Evolutionary conservation across 306 rosid species (phyloP).

Genomic region (Senna tora): DNA sequence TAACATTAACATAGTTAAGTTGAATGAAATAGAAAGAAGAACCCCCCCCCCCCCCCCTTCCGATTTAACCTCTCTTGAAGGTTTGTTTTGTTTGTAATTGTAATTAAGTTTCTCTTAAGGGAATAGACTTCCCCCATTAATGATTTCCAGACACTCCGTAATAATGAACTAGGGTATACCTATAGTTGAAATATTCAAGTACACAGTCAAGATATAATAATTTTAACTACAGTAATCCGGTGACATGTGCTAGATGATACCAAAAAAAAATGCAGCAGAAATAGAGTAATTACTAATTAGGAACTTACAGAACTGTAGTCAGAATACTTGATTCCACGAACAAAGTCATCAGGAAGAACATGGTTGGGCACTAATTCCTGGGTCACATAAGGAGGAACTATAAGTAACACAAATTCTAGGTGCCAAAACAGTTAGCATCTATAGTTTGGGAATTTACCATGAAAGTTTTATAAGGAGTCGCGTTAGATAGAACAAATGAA

Average conservation of each 20-base stretch:
- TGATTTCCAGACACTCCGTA: conserved; percentile 26
- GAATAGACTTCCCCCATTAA: conserved; percentile 21
- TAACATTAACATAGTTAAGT: background rate
- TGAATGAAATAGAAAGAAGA: background rate
- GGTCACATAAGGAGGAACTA: conserved; percentile 36
- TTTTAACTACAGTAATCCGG: background rate
- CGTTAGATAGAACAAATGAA: conserved; percentile 83
- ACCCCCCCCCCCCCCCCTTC: background rate
- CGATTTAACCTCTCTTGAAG: background rate
- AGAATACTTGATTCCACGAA: conserved; percentile 64
- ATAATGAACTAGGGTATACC: conserved; percentile 1
- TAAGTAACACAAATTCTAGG: conserved; percentile 36
- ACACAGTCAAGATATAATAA: conserved; percentile 7
- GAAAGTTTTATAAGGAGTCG: conserved; percentile 89
- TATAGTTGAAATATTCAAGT: background rate
- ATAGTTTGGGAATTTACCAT: conserved; percentile 55
- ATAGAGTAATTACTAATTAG: background rate
- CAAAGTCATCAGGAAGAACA: conserved; percentile 76
- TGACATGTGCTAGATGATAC: conserved; percentile 10
- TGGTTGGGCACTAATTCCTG: conserved; percentile 77
- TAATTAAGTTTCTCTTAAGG: conserved; percentile 10
- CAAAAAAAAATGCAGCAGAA: conserved; percentile 8
- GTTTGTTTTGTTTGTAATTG: background rate
- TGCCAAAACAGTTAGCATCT: conserved; percentile 11
- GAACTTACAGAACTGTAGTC: conserved; percentile 91